Base-by-base conservation (phyloP, 2,329 filamentous ascomycete species). In the Phialemonium atrogriseum region DNA sequence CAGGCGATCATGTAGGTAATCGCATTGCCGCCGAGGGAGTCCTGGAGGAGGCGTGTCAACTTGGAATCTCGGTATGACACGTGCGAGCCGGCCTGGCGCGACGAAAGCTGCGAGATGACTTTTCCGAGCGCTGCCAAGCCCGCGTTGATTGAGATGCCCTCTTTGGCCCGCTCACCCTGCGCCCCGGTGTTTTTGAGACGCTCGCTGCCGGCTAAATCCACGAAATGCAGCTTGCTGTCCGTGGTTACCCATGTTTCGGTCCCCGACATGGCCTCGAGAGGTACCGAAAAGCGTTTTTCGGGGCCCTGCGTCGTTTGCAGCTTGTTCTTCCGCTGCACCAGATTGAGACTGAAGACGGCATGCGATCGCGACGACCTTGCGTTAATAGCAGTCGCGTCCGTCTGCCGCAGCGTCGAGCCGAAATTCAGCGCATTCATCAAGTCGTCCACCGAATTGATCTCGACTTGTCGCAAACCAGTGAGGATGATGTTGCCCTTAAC, bases 1-100 rank as follows among this genome's bases (percentile, higher is more conserved):
- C 91, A 98, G 7, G 91, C 91, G 60, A 98, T 91, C 91, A 98
- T 96, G 62, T 96, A 98, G 1, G 91, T 98, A 52, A 95, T 94
- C 21, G 91, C 91, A 53, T 94, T 96, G 5, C 91, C 91, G 35
- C 91, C 91, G 5, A 98, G 70, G 0, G 91, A 98, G 58, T 98
- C 91, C 64, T 98, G 91, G 12, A 98, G 73, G 15, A 98, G 69
- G 37, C 91, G 81, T 9, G 91, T 98, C 46, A 98, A 77, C 54
- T 87, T 88, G n/a, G 91, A 96, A 60, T 98, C 91, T 42, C 91
- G 85, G 55, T 98, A 98, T 2, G 91, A 98, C 35, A 98, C 88
- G 58, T 96, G 87, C 5, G 86, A 81, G 28, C 86, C 87, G 26
- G 83, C 65, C 43, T 87, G 80, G 37, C 88, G 83, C 12, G 88